Evolutionary conservation across 257 asterid species (phyloP), one percentile per base, ranked within the genome.

Genomic region (Hygrophila difformis): DNA sequence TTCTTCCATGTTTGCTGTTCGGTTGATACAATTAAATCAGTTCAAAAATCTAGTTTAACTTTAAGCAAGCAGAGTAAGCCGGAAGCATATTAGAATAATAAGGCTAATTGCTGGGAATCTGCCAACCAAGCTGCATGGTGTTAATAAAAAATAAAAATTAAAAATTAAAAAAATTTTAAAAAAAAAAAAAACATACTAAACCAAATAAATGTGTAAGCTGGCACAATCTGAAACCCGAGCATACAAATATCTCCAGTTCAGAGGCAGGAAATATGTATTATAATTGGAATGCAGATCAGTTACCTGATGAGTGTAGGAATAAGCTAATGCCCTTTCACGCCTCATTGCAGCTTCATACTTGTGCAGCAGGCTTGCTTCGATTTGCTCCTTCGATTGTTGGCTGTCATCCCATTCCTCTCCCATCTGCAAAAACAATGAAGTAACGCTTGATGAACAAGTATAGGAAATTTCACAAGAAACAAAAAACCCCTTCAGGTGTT

Each of bases 281-380:
- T 24, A 24, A 3, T 24, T 24, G 12, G 37, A 12, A 33, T 33
- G 12, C 10, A 47, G 49, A 57, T 15, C 23, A 49, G 47, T 38
- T 77, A 89, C 98, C 96, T 89, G 98, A 65, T 82, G 98, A 59
- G 93, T 79, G 69, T 61, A 82, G 24, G 98, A 82, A 67, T 89
- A 89, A 46, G 96, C 98, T 43, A 89, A 70, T 13, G 98, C 96
- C 60, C 91, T 72, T 85, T 89, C 98, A 22, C 98, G 87, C 64
- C 86, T 74, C 89, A 77, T 68, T 24, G 91, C 63, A 38, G 98
- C 96, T 70, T 85, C 96, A 31, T 51, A 82, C 68, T 89, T 89
- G 38, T 80, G 76, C 61, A 85, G 75, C 65, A 89, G 67, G 57
- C 53, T 82, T 7, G 83, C 86, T 66, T 89, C 96, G 34, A 82